Conservation (phyloP, 176 grass and related monocot species). For the Poa pratensis region DNA sequence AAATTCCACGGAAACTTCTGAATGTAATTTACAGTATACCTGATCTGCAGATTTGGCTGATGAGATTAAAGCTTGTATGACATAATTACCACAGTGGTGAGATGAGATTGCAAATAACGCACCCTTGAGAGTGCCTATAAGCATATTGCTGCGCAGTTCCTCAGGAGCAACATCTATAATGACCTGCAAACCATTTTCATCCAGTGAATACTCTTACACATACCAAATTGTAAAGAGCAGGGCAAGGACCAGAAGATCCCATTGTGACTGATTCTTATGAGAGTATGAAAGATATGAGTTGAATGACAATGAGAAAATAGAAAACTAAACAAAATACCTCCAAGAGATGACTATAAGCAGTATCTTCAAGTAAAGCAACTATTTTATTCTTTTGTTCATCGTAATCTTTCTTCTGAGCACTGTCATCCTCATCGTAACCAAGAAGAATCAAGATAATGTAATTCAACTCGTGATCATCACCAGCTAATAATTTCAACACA, state of each 20-base stretch:
- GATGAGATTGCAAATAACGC: constrained; percentile 85
- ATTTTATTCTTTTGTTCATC: constrained; percentile 66
- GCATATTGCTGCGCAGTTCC: constrained; percentile 61
- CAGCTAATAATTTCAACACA: constrained; percentile 71
- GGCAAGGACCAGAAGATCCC: constrained; percentile 1
- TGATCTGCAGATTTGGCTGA: constrained; percentile 84
- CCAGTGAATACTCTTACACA: constrained; percentile 19
- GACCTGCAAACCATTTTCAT: constrained; percentile 61
- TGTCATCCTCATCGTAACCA: constrained; percentile 50
- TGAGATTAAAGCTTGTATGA: constrained; percentile 90
- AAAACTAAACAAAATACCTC: constrained; percentile 54
- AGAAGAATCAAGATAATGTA: constrained; percentile 73
- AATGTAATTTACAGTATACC: constrained; percentile 44
- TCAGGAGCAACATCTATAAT: constrained; percentile 92
- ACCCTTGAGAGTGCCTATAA: constrained; percentile 66
- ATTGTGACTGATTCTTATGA: background rate
- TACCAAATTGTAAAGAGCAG: constrained; percentile 16
- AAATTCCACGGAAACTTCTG: background rate
- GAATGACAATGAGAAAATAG: constrained; percentile 27
- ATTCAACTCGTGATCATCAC: constrained; percentile 62
- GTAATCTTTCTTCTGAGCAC: constrained; percentile 36
- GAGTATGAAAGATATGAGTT: constrained; percentile 21
- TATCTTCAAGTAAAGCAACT: constrained; percentile 83
- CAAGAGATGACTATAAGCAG: constrained; percentile 90
- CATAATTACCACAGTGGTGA: constrained; percentile 89